Base-by-base conservation (phyloP, 345 rosid species). In the Theobroma cacao region DNA sequence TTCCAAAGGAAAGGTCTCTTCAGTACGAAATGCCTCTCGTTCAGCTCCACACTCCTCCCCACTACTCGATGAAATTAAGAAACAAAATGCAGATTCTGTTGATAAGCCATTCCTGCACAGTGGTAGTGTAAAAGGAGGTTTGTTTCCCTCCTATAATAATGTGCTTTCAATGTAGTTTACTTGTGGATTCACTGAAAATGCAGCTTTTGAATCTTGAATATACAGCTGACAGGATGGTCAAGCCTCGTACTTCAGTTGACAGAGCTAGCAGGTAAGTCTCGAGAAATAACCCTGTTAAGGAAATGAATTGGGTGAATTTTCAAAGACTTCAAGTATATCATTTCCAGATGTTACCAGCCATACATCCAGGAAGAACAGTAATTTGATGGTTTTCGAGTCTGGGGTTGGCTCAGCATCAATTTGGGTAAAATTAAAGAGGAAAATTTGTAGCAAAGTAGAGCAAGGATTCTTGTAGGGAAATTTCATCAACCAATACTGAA, bases 1-100 rank as follows among this genome's bases (percentile, higher is more conserved):
- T 76, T 84, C 93, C 13, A 96, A 94, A 86, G 92, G 94, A 77
- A 96, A 90, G 84, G 53, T 92, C 20, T 89, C 97, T 64, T 86
- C 97, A 0, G 75, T 85, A 7, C 77, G 89, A 26, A 66, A 85
- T 66, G 93, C 98, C 41, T 58, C 89, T 75, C 93, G 89, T 78
- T 28, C 85, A 11, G 90, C 92, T 15, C 94, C 99, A 12, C 82
- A 75, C 75, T 52, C 81, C 17, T 94, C 98, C 58, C 98, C 99
- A 0, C 74, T 96, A 4, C 78, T 85, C 0, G 81, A 82, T 36
- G 89, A 94, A 76, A 81, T 95, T 48, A 84, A 89, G 70, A 80
- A 61, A 56, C 81, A 86, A 6, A 75, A 80, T 11, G 80, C 77
- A 6, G 2, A 58, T 33, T 74, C 86, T 47, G 67, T 82, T 77